A percentile compares a stretch with the other conserved stretches of the same genome.
Evolutionary conservation across 2,329 filamentous ascomycete genomes (phyloP).

Genomic region (Macroventuria anomochaeta): DNA sequence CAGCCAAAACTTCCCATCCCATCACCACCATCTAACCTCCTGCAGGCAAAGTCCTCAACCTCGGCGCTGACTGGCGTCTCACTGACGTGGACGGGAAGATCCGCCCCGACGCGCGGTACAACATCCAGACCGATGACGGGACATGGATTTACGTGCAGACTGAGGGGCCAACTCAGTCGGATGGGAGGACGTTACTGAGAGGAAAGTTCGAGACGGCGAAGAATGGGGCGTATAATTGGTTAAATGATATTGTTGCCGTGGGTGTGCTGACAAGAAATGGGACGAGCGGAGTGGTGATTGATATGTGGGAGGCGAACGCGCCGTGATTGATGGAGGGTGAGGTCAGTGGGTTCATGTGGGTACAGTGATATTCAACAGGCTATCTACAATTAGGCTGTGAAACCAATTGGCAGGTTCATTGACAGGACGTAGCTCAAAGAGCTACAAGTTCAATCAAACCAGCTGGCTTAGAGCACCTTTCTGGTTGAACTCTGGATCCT

Average conservation of each 20-base stretch:
- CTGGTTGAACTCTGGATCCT: no score
- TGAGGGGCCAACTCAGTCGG: constrained; percentile 35
- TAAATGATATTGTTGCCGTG: constrained; percentile 47
- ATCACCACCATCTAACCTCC: background rate
- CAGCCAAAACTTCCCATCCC: no score
- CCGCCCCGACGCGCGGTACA: constrained; percentile 48
- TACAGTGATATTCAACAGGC: no score
- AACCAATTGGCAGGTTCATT: no score
- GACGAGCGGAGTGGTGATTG: constrained; percentile 29
- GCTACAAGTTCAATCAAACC: no score
- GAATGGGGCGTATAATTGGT: constrained; percentile 45
- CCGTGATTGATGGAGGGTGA: no score
- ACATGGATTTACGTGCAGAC: constrained; percentile 46
- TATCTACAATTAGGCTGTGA: no score
- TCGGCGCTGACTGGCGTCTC: constrained; percentile 51
- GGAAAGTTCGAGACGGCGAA: constrained; percentile 45
- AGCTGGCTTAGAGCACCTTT: no score
- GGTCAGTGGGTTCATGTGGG: no score
- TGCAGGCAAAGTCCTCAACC: constrained; percentile 39
- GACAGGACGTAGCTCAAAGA: no score
- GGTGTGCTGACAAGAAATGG: constrained; percentile 31
- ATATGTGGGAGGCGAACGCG: constrained; percentile 36
- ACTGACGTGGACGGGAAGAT: constrained; percentile 33
- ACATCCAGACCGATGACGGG: constrained; percentile 46
- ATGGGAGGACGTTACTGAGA: constrained; percentile 40